Evolutionary conservation across 2,329 filamentous ascomycete genomes (phyloP), one percentile per base, ranked within the genome.

Genomic region (Diaporthe citrichinensis): DNA sequence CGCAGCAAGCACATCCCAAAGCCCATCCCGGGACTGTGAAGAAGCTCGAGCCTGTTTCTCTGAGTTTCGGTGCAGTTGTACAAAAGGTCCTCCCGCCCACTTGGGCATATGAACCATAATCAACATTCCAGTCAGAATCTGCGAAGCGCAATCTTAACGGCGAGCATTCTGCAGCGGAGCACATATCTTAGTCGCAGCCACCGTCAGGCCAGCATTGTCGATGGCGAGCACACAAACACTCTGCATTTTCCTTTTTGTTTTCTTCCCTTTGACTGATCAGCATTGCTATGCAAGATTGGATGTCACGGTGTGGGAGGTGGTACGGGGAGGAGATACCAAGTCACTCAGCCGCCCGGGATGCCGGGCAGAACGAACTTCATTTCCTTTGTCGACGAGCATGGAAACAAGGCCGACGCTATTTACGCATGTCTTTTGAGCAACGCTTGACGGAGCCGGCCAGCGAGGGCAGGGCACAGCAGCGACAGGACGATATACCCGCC

Each of bases 1-100:
- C 87, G 88, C 69, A 84, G 83, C 72, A 87, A 89, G 81, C 81
- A 81, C 31, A 78, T 84, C 4, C 73, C 73, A 4, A 76, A 74
- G 61, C 59, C 71, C 58, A 71, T 77, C 6, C 57, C 69, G 57
- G 69, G 62, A 41, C 44, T 67, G 12, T 73, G 57, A 71, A 41
- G 46, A 34, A 55, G 41, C 58, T 25, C 17, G 23, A 10, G 65
- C 28, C 3, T 44, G 44, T 25, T 55, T 55, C 25, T 23, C 25
- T 17, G 36, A 28, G 20, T 57, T 20, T n/a, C 58, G 36, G n/a
- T 23, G 44, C 49, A 41, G 34, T 23, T 69, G 34, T 69, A 69
- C 34, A 69, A 69, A 55, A 28, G 8, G n/a, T 41, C 23, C n/a
- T 41, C 34, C 34, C n/a, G n/a, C 65, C 34, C 49, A 55, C 49